phyloP scores from a whole-genome alignment of 441 rosid species.

The Pelargonium fulgidum region DNA sequence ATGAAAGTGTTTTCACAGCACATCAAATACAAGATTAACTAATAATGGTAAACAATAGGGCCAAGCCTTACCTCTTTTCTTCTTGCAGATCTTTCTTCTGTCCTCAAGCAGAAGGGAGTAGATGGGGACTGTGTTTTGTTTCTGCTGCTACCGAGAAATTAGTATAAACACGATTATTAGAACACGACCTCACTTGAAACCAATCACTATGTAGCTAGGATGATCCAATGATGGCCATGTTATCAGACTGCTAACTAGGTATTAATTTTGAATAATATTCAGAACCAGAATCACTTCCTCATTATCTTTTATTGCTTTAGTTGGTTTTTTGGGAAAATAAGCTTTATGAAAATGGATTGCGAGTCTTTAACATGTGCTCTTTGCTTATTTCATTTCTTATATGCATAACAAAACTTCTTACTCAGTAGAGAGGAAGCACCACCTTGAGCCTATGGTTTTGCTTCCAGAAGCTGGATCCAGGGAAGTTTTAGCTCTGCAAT shows the following conservation, averaged over 20 bases:
- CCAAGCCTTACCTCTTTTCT: background rate
- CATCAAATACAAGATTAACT: background rate
- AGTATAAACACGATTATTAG: background rate
- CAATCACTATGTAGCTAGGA: background rate
- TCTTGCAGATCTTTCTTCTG: background rate
- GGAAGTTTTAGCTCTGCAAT: slow-evolving; percentile 41
- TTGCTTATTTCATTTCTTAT: no score
- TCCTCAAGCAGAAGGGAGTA: background rate
- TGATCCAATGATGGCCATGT: no score
- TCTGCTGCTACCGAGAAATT: background rate
- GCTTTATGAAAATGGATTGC: no score
- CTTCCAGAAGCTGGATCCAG: slow-evolving; percentile 36
- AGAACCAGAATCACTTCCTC: no score
- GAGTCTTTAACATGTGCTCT: no score
- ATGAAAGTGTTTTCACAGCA: background rate
- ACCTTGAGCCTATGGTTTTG: slow-evolving; percentile 54
- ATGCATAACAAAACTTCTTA: background rate
- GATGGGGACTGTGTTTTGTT: background rate
- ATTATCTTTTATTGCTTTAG: no score
- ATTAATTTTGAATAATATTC: no score
- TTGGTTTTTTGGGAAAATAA: no score
- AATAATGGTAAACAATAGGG: background rate
- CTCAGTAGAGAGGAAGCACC: slow-evolving; percentile 72
- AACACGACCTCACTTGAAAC: background rate
- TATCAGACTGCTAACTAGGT: no score